phyloP scores from a whole-genome alignment of 345 rosid species.

The Eucalyptus guilfoylei region DNA sequence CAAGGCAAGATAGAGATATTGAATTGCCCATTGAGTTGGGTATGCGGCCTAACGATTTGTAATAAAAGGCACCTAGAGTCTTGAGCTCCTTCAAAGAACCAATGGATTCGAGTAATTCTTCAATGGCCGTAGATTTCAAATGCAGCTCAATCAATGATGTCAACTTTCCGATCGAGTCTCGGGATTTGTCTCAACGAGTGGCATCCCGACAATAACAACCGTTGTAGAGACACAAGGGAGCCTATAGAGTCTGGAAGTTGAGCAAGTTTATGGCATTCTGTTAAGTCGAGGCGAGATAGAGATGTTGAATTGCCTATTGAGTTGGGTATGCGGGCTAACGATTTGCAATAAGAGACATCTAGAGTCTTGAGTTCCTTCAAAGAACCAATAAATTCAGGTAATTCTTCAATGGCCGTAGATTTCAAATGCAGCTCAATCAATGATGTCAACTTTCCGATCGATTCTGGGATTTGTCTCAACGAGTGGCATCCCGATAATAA shows the following conservation, averaged over 20 bases:
- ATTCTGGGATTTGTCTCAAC: too few species aligned
- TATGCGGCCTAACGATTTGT: not conserved
- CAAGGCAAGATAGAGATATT: not conserved
- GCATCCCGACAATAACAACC: not conserved
- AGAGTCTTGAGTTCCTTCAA: accelerated
- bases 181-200: not conserved
- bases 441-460: too few species aligned
- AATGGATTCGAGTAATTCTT: not conserved
- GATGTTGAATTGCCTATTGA: too few species aligned
- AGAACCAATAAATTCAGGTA: too few species aligned
- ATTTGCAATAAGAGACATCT: accelerated
- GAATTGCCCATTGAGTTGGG: not conserved
- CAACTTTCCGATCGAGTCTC: not conserved
- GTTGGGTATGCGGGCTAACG: accelerated
- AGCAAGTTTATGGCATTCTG: accelerated
- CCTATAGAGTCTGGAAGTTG: too few species aligned
- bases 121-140: not conserved
- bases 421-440: accelerated
- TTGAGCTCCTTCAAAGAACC: not conserved
- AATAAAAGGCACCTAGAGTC: not conserved
- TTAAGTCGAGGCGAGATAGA: accelerated
- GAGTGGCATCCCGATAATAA: accelerated
- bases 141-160: not conserved
- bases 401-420: too few species aligned
- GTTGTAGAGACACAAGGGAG: too few species aligned